phyloP scores from a whole-genome alignment of 495 filamentous ascomycete genomes.

The Penicillium ucsense region DNA sequence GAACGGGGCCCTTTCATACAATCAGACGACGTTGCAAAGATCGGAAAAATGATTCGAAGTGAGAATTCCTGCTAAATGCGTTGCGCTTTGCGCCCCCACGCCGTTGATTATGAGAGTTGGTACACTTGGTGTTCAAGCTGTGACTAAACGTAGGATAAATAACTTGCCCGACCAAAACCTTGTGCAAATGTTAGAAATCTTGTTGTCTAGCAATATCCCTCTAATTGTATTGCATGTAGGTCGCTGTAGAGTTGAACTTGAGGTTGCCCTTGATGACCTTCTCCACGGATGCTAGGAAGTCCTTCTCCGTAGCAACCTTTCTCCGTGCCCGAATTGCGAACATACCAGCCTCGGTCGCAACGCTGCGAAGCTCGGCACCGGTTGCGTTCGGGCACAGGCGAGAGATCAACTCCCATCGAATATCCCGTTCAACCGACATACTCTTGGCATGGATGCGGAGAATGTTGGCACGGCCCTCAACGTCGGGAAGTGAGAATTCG shows the following conservation, averaged over 20 bases:
- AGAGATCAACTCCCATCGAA: constrained; percentile 96
- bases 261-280: constrained; percentile 99
- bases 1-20: neutral
- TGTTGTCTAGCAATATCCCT: constrained; percentile 35
- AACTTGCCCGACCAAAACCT: no score
- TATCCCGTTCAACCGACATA: constrained; percentile 98
- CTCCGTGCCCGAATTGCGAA: constrained; percentile 92
- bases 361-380: constrained; percentile 86
- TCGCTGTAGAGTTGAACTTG: constrained; percentile 98
- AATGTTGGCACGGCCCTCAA: constrained; percentile 95
- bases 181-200: no score
- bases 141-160: constrained; percentile 5
- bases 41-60: neutral
- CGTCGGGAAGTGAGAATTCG: constrained; percentile 92
- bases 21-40: no score
- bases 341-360: constrained; percentile 99
- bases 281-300: constrained; percentile 94
- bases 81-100: neutral
- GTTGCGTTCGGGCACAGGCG: constrained; percentile 95
- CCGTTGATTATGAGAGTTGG: constrained; percentile 18
- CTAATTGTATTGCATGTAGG: constrained; percentile 98
- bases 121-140: constrained; percentile 5
- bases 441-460: constrained; percentile 98
- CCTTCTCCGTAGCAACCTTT: constrained; percentile 99
- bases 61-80: neutral